Percentiles rank a stretch among this genome's conserved stretches.
These are phyloP conservation scores for Exophiala viscosa DNA, from an alignment of 2,329 filamentous ascomycete genomes.

Conservation along the genomic window DNA sequence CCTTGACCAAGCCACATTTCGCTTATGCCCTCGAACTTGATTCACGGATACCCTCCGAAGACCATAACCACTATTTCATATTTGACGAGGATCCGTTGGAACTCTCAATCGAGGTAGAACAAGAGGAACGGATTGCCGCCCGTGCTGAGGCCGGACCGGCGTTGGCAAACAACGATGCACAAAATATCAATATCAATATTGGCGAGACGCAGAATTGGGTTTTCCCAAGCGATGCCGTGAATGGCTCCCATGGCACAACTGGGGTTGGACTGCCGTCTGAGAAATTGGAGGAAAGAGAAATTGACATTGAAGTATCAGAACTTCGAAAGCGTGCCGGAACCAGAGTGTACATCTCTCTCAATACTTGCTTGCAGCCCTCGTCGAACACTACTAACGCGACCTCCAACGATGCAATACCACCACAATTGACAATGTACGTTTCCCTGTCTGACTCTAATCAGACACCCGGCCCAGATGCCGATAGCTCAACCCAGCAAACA, in stretches of 20 bases:
- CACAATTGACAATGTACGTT: conserved; percentile 75
- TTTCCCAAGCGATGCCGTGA: conserved; percentile 57
- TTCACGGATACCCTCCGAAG: conserved; percentile 39
- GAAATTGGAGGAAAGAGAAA: conserved; percentile 20
- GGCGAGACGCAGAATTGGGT: conserved; percentile 63
- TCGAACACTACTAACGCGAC: conserved; percentile 49
- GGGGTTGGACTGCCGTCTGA: conserved; percentile 37
- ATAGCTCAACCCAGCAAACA: conserved; percentile 45
- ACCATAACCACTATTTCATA: conserved; percentile 48
- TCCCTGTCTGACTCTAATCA: conserved; percentile 63
- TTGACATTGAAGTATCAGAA: conserved; percentile 20
- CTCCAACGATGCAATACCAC: conserved; percentile 47
- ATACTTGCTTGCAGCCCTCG: conserved; percentile 75
- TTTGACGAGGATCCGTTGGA: conserved; percentile 34
- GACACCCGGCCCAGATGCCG: conserved; percentile 60
- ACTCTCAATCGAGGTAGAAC: conserved; percentile 31
- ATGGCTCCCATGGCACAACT: conserved; percentile 39
- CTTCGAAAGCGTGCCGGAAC: conserved; percentile 20
- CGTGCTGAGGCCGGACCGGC: conserved; percentile 50
- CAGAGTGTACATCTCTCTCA: conserved; percentile 73
- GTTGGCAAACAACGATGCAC: conserved; percentile 63
- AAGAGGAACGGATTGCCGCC: conserved; percentile 51
- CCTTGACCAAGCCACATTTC: conserved; percentile 57
- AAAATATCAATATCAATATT: conserved; percentile 57
- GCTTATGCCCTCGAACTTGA: conserved; percentile 60